Conservation (phyloP, 2,329 filamentous ascomycete genomes). For the Fusarium citri region DNA sequence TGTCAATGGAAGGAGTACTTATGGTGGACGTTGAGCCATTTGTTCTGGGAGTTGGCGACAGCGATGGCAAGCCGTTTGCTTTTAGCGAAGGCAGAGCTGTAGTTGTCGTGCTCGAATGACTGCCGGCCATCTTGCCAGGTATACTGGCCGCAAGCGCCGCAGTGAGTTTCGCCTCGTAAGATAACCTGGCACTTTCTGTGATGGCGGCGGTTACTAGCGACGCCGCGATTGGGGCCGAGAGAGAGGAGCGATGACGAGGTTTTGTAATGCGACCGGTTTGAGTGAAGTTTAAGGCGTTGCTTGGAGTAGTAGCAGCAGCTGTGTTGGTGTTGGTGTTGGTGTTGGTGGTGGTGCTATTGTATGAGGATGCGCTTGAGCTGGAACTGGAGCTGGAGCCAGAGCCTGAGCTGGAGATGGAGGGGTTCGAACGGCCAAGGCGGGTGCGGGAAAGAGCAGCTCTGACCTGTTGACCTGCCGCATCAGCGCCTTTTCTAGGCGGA, state of each 20-base stretch:
- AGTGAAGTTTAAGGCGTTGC: slow-evolving; percentile 30
- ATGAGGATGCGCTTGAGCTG: slow-evolving; percentile 27
- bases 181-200: slow-evolving; percentile 38
- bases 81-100: slow-evolving; percentile 36
- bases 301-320: not conserved
- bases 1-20: slow-evolving; percentile 44
- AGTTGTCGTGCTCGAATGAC: slow-evolving; percentile 29
- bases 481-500: slow-evolving; percentile 38
- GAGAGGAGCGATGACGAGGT: slow-evolving; percentile 37
- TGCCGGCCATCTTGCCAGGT: slow-evolving; percentile 23
- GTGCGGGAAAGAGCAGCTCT: slow-evolving; percentile 39
- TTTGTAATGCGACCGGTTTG: slow-evolving; percentile 47
- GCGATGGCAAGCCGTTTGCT: slow-evolving; percentile 15
- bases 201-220: slow-evolving; percentile 37
- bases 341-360: slow-evolving; percentile 28
- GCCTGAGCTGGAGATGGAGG: slow-evolving; percentile 33
- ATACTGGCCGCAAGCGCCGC: slow-evolving; percentile 31
- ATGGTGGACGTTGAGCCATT: slow-evolving; percentile 21
- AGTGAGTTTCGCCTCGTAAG: slow-evolving; percentile 36
- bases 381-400: slow-evolving; percentile 14
- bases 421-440: slow-evolving; percentile 33
- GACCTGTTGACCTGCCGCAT: slow-evolving; percentile 38
- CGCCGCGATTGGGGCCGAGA: slow-evolving; percentile 37
- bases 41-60: slow-evolving; percentile 20
- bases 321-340: slow-evolving; percentile 15